Base-by-base conservation (phyloP, 176 grass and related monocot genomes). In the Leersia perrieri region DNA sequence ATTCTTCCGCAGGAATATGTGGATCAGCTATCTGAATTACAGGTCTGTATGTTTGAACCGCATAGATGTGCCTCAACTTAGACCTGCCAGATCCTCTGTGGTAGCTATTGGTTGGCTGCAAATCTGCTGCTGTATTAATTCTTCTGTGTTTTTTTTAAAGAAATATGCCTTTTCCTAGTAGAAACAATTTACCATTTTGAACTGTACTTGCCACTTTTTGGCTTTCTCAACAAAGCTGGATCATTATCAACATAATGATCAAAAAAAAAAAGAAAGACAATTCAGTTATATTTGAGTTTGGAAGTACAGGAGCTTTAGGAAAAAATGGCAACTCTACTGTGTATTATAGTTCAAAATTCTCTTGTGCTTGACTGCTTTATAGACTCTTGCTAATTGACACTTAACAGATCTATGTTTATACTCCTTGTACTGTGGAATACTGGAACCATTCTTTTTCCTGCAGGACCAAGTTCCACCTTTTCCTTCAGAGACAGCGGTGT, bases 401-500 rank as follows among this genome's bases (percentile, higher is more conserved):
- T 76, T 36, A 53, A 63, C n/a, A 61, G 15, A 49, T 28, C n/a
- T 79, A 22, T 65, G 11, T 63, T 38, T 63, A 35, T 77, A 51
- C 39, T 28, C 12, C 11, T 60, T 27, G 40, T 63, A 63, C 44
- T 20, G 70, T 81, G 28, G 22, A 80, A 70, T 26, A n/a, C 41
- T 86, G 74, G 60, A 83, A 76, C 67, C 18, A 15, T 42, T 28
- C 18, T 11, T 16, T 65, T 30, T 76, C 74, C 63, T 63, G 15
- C 73, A 98, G 96, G 96, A 98, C 86, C 92, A 98, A 91, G 96
- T 98, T 73, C 96, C 96, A 58, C 96, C 96, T 77, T 98, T 98
- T 73, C 96, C 92, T 65, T 95, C 92, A 10, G 88, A 91, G 63
- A 91, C 88, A 66, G 90, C 92, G 67, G 75, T 93, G 71, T 95